phyloP scores from a whole-genome alignment of 805 yeast species.

The Maudiozyma saulgeensis region DNA sequence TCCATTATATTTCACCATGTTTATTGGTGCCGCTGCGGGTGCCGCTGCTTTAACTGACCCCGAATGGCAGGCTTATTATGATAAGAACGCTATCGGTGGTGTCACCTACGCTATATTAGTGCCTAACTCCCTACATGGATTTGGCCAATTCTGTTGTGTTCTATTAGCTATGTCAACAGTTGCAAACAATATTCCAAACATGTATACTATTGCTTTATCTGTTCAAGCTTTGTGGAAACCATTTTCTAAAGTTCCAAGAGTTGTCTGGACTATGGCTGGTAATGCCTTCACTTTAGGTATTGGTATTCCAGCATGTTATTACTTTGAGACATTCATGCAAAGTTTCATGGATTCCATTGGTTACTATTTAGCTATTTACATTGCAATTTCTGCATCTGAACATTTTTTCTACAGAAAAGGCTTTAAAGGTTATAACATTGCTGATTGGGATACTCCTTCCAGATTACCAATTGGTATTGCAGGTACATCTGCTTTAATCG shows the following conservation, averaged over 20 bases:
- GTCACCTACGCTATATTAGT: conserved; percentile 70
- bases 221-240: conserved; percentile 77
- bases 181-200: conserved; percentile 85
- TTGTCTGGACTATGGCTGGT: conserved; percentile 69
- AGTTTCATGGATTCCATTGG: conserved; percentile 87
- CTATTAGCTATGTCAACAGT: conserved; percentile 75
- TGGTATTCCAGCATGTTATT: conserved; percentile 78
- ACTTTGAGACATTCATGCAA: conserved; percentile 60
- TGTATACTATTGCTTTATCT: conserved; percentile 80
- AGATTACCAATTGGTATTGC: conserved; percentile 68
- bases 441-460: conserved; percentile 45
- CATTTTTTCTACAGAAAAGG: conserved; percentile 71
- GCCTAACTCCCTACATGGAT: conserved; percentile 69
- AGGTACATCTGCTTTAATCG: conserved; percentile 66
- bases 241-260: conserved; percentile 67
- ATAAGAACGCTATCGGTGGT: conserved; percentile 61
- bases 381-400: conserved; percentile 61
- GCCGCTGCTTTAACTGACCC: conserved; percentile 47
- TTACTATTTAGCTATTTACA: conserved; percentile 83
- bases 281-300: conserved; percentile 71
- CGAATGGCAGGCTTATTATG: conserved; percentile 42
- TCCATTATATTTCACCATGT: conserved; percentile 63
- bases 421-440: conserved; percentile 50
- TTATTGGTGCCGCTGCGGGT: conserved; percentile 78
- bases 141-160: conserved; percentile 84